Percentiles rank a stretch among this genome's conserved stretches.
Conservation (phyloP, 208 protist species). For the Trypanosoma avium region DNA sequence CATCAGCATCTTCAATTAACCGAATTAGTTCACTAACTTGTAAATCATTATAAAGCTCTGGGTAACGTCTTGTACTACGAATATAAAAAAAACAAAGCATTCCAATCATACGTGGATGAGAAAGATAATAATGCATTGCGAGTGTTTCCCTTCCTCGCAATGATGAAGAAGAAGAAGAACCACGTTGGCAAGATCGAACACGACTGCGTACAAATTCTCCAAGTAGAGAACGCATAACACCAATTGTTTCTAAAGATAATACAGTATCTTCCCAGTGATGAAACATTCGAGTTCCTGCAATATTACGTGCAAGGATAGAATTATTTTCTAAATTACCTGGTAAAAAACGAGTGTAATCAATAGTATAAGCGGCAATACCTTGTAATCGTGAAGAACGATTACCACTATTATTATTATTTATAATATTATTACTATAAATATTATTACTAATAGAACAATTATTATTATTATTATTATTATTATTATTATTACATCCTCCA, state of each 20-base stretch:
- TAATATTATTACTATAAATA: neutral
- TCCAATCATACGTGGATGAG: constrained; percentile 34
- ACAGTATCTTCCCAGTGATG: constrained; percentile 50
- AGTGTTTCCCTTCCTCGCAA: constrained; percentile 5
- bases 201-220: constrained; percentile 27
- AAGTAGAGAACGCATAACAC: constrained; percentile 37
- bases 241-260: constrained; percentile 44
- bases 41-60: constrained; percentile 53
- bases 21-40: constrained; percentile 4
- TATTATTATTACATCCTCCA: neutral
- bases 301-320: constrained; percentile 32
- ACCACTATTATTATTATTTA: neutral
- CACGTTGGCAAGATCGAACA: constrained; percentile 1
- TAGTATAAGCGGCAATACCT: constrained; percentile 11
- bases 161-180: neutral
- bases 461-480: neutral
- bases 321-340: constrained; percentile 45
- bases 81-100: constrained; percentile 40
- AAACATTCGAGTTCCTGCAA: constrained; percentile 52
- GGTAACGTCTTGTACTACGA: constrained; percentile 36
- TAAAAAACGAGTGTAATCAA: constrained; percentile 54
- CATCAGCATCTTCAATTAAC: constrained; percentile 5
- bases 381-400: constrained; percentile 12
- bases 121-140: constrained; percentile 37
- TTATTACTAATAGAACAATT: neutral